Evolutionary conservation across 2,329 filamentous ascomycete genomes (phyloP).

Genomic region (Colletotrichum tanaceti): DNA sequence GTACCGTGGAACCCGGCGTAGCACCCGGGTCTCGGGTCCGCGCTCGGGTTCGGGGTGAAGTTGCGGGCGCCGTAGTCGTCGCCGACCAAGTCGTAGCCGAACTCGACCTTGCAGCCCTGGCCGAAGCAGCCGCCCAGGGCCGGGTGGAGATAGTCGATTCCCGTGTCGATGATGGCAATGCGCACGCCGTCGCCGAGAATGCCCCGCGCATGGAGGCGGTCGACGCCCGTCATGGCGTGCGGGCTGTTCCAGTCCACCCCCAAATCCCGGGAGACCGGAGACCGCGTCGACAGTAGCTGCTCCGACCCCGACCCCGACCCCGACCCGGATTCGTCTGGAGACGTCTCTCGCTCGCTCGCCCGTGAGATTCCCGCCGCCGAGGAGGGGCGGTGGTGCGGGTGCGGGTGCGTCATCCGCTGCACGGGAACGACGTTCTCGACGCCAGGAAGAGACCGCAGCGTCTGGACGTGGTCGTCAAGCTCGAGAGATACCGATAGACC

Average conservation of each 20-base stretch:
- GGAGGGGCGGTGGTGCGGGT: too few species aligned
- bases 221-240: constrained; percentile 30
- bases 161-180: constrained; percentile 34
- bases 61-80: constrained; percentile 35
- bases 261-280: not conserved
- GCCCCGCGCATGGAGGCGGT: constrained; percentile 28
- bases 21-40: constrained; percentile 42
- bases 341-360: not conserved
- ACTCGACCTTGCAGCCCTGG: constrained; percentile 35
- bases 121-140: constrained; percentile 31
- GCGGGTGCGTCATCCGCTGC: constrained; percentile 12
- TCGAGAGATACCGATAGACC: constrained; percentile 22
- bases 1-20: constrained; percentile 46
- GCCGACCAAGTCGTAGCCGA: constrained; percentile 44
- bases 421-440: constrained; percentile 15
- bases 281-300: too few species aligned
- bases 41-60: constrained; percentile 29
- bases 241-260: constrained; percentile 25
- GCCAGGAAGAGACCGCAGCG: constrained; percentile 14
- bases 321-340: too few species aligned
- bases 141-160: constrained; percentile 31
- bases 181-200: constrained; percentile 22
- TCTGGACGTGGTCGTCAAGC: constrained; percentile 3
- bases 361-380: not conserved
- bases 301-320: too few species aligned